phyloP scores from a whole-genome alignment of 805 yeast species.

The Candida sithepensis region DNA sequence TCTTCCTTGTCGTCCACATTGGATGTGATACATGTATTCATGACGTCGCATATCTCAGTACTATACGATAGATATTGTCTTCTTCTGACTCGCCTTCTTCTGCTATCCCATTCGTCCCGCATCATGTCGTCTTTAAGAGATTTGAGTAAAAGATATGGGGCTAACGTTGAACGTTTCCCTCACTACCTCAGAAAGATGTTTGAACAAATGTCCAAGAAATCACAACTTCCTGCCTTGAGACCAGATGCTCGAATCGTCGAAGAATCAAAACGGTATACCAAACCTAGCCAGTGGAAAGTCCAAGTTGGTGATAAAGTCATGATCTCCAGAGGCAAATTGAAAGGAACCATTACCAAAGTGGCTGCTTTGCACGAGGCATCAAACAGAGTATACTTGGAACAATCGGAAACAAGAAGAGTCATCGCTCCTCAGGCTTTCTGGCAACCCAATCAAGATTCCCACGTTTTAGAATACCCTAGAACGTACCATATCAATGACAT shows the following conservation, averaged over 20 bases:
- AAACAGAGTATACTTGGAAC: conserved; percentile 64
- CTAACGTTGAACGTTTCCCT: conserved; percentile 30
- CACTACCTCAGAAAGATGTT: conserved; percentile 25
- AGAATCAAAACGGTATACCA: conserved; percentile 33
- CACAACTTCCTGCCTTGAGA: conserved; percentile 32
- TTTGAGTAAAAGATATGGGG: conserved; percentile 30
- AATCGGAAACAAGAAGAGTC: conserved; percentile 58
- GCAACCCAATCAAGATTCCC: conserved; percentile 68
- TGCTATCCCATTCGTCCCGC: neutral
- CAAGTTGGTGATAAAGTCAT: conserved; percentile 77
- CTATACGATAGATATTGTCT: too few species aligned
- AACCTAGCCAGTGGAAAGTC: conserved; percentile 54
- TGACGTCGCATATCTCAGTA: too few species aligned
- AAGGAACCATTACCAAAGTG: conserved; percentile 73
- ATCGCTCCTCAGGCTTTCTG: conserved; percentile 72
- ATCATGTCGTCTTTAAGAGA: conserved; percentile 18
- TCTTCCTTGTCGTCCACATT: neutral
- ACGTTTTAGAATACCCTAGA: conserved; percentile 66
- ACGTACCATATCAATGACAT: conserved; percentile 58
- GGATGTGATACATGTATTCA: too few species aligned
- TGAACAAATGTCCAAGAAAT: conserved; percentile 24
- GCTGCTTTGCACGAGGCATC: conserved; percentile 54
- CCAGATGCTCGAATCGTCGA: conserved; percentile 28
- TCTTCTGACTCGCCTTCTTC: too few species aligned
- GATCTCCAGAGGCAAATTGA: conserved; percentile 62